phyloP scores from a whole-genome alignment of 306 rosid genomes.

The Castanea mollissima region DNA sequence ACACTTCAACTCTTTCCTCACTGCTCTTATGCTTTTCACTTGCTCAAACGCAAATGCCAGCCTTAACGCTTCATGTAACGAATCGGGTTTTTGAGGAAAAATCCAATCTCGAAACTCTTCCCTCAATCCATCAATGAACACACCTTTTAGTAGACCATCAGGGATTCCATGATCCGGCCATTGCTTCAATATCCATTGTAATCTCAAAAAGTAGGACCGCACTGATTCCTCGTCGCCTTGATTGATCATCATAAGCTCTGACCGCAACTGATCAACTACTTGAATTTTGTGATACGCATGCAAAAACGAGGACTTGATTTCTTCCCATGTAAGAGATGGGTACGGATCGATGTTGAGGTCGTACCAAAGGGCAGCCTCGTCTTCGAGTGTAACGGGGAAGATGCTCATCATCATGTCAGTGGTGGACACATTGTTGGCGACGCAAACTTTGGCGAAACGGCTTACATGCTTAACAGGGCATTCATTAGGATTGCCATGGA shows the following conservation, averaged over 20 bases:
- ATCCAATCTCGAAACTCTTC: conserved; percentile 49
- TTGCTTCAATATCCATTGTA: conserved; percentile 53
- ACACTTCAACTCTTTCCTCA: conserved; percentile 25
- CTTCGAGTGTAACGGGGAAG: conserved; percentile 64
- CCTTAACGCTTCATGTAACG: conserved; percentile 54
- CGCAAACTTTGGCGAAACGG: conserved; percentile 61
- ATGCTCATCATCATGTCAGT: conserved; percentile 41
- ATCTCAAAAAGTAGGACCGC: conserved; percentile 52
- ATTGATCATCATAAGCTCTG: conserved; percentile 45
- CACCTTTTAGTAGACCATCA: conserved; percentile 38
- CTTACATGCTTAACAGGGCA: conserved; percentile 52
- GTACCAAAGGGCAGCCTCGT: conserved; percentile 67
- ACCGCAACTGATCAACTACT: conserved; percentile 33
- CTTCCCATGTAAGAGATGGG: conserved; percentile 51
- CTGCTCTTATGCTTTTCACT: conserved; percentile 25
- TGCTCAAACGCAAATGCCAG: conserved; percentile 52
- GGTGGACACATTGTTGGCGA: conserved; percentile 55
- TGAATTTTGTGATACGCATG: conserved; percentile 45
- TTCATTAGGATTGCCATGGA: conserved; percentile 45
- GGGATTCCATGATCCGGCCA: conserved; percentile 51
- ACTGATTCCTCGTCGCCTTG: conserved; percentile 47
- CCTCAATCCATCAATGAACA: conserved; percentile 55
- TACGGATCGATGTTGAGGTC: conserved; percentile 70
- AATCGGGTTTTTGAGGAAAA: conserved; percentile 45
- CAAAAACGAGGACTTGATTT: conserved; percentile 47